Evolutionary conservation across 177 flowering plant genomes (phyloP), one percentile per base, ranked within the genome.

Genomic region (Vitis hybrid): DNA sequence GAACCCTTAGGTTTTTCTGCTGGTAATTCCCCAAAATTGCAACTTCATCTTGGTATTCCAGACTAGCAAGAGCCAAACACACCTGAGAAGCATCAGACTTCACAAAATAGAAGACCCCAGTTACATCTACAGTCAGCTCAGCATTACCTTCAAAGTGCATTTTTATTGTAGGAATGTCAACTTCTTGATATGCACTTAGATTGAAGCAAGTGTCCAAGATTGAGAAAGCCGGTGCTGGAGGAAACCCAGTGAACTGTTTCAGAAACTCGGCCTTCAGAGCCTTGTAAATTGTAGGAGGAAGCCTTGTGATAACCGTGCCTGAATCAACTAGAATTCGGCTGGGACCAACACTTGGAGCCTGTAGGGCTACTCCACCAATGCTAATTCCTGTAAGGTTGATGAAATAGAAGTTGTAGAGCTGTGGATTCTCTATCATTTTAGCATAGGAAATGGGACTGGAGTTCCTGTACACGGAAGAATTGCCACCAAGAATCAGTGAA

Each of bases 141-240:
- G 84, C 87, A 60, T 70, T 71, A 4, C 85, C 91, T 56, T 85
- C 89, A 76, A 92, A 92, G 13, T 81, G 77, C 75, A 94, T 56
- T 54, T 34, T 81, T 4, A 92, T 15, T 2, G 82, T 83, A 1
- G 98, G 98, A 67, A 92, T 66, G 60, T 79, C 81, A 58, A 90
- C 90, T 75, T 91, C 88, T 21, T 82, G 71, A n/a, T 87, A 87
- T 1, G 67, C 80, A 59, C 82, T 89, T 0, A 94, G 86, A 75
- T 94, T 79, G 68, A 86, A 94, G 71, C 98, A 92, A 49, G 97
- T 89, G 67, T 90, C 94, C 69, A 94, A 62, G 69, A 94, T 94
- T 5, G 97, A 89, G 66, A 72, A 92, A 5, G 80, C 60, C 1
- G 94, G 92, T 0, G 91, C 97, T 3, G 82, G 14, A 34, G 95